Evolutionary conservation across 164 flowering plant genomes (phyloP).

Genomic region (Houttuynia cordata): DNA sequence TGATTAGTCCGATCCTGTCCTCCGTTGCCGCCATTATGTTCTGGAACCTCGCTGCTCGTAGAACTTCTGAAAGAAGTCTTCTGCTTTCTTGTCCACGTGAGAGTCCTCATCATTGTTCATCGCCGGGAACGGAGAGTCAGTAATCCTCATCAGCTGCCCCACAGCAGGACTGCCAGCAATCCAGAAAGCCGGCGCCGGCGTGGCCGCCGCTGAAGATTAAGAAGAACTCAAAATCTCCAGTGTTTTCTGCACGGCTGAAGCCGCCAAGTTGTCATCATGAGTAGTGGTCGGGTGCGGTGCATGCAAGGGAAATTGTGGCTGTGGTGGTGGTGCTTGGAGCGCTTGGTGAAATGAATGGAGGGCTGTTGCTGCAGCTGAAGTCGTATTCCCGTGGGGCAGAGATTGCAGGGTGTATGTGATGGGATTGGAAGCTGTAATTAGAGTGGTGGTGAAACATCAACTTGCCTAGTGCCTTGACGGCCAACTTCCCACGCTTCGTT

Average conservation of each 20-base stretch:
- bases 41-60: slow-evolving; percentile 48
- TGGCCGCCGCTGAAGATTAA: slow-evolving; percentile 6
- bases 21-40: slow-evolving; percentile 10
- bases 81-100: slow-evolving; percentile 61
- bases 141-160: slow-evolving; percentile 58
- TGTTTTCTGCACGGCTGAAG: slow-evolving; percentile 32
- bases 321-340: slow-evolving; percentile 19
- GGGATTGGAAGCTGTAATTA: slow-evolving; percentile 34
- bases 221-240: slow-evolving; percentile 38
- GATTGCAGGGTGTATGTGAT: slow-evolving; percentile 25
- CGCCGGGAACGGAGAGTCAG: slow-evolving; percentile 81
- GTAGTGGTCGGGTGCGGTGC: slow-evolving; percentile 1
- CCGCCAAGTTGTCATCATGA: slow-evolving; percentile 20
- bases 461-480: slow-evolving; percentile 47
- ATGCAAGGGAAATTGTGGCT: slow-evolving; percentile 5
- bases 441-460: slow-evolving; percentile 41
- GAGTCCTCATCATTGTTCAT: slow-evolving; percentile 35
- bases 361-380: slow-evolving; percentile 85
- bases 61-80: slow-evolving; percentile 61
- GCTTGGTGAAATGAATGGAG: slow-evolving; percentile 24
- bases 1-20: too few species aligned
- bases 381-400: slow-evolving; percentile 58
- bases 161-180: slow-evolving; percentile 49
- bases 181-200: slow-evolving; percentile 31
- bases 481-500: slow-evolving; percentile 43